Evolutionary conservation across 169 alveolate species (phyloP).

Genomic region (Cryptosporidium bovis): DNA sequence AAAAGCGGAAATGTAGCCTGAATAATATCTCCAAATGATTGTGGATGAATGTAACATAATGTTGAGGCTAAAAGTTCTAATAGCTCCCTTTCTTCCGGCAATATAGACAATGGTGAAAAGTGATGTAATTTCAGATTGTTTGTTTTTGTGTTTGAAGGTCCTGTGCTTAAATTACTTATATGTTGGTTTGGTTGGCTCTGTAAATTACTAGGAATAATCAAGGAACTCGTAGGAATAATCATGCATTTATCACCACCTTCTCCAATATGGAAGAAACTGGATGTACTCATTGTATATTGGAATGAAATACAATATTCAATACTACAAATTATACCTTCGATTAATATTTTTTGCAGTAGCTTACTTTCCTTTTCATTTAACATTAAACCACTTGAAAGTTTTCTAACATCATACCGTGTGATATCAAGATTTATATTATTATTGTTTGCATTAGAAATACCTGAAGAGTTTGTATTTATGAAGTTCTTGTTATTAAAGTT

Average conservation of each 20-base stretch:
- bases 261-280: conserved; percentile 2
- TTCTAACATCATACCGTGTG: conserved; percentile 60
- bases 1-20: conserved; percentile 63
- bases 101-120: conserved; percentile 30
- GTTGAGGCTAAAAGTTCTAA: conserved; percentile 59
- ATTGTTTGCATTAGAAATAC: background rate
- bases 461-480: conserved; percentile 1
- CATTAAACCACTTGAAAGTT: conserved; percentile 20
- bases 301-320: conserved; percentile 47
- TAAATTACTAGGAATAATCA: conserved; percentile 17
- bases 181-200: background rate
- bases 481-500: conserved; percentile 10
- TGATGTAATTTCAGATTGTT: too few relatives aligned
- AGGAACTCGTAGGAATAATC: conserved; percentile 44
- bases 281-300: conserved; percentile 29
- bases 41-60: conserved; percentile 65
- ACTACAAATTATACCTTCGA: conserved; percentile 71
- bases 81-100: conserved; percentile 71
- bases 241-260: conserved; percentile 56
- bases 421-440: conserved; percentile 21
- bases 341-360: conserved; percentile 38
- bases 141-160: background rate
- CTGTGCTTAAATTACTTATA: background rate
- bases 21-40: conserved; percentile 69
- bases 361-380: conserved; percentile 66